A percentile compares a stretch with the other conserved stretches of the same genome.
Evolutionary conservation across 345 rosid genomes (phyloP).

Genomic region (Pistacia vera): DNA sequence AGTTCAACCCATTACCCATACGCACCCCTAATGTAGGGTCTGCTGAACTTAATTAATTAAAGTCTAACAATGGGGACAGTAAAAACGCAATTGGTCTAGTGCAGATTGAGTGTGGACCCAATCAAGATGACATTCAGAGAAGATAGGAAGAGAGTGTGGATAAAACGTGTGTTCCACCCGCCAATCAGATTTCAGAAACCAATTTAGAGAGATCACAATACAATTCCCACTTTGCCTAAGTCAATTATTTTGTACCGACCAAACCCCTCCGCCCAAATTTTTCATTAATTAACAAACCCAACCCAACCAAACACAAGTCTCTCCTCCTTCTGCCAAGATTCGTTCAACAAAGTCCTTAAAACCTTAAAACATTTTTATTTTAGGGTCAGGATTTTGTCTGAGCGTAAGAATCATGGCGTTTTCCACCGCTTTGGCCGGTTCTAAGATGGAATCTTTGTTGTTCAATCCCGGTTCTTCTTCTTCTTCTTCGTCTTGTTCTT

Average conservation of each 20-base stretch:
- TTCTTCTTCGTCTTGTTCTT: conserved; percentile 26
- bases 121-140: neutral
- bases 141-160: conserved; percentile 51
- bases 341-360: neutral
- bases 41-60: too few species aligned
- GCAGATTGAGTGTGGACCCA: neutral
- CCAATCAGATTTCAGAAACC: conserved; percentile 59
- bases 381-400: conserved; percentile 21
- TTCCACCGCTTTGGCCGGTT: conserved; percentile 40
- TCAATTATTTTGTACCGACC: conserved; percentile 29
- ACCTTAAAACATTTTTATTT: neutral
- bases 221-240: neutral
- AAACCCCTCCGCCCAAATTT: neutral
- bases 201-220: neutral
- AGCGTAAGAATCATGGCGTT: conserved; percentile 37
- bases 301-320: neutral
- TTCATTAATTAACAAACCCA: too few species aligned
- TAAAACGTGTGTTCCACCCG: conserved; percentile 53
- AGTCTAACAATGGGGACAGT: too few species aligned
- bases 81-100: neutral
- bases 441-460: conserved; percentile 46
- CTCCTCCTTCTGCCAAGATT: conserved; percentile 5
- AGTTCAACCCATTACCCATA: too few species aligned
- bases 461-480: conserved; percentile 36
- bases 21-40: too few species aligned